phyloP scores from a whole-genome alignment of 306 rosid species.

The Inga leiocalycina region DNA sequence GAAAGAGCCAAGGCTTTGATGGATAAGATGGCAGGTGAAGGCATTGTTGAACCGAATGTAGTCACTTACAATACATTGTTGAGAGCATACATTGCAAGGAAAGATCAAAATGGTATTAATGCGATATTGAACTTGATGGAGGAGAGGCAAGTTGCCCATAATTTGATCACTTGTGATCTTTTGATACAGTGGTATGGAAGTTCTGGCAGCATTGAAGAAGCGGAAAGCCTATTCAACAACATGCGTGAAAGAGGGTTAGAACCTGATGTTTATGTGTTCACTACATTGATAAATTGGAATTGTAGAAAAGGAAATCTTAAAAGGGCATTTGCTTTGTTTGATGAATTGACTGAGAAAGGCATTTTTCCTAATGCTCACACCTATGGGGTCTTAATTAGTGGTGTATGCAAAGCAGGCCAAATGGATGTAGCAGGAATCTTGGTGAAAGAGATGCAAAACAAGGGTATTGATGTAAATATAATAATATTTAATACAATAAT shows the following conservation, averaged over 20 bases:
- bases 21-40: constrained; percentile 51
- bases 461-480: constrained; percentile 54
- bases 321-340: constrained; percentile 69
- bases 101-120: constrained; percentile 48
- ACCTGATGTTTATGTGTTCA: constrained; percentile 66
- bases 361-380: constrained; percentile 61
- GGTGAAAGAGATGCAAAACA: constrained; percentile 67
- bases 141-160: constrained; percentile 48
- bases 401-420: constrained; percentile 72
- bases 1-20: constrained; percentile 60
- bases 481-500: constrained; percentile 68
- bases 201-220: constrained; percentile 51
- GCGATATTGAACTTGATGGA: constrained; percentile 64
- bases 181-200: constrained; percentile 64
- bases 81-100: constrained; percentile 53
- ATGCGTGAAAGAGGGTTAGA: constrained; percentile 53
- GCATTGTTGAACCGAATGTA: constrained; percentile 55
- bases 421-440: constrained; percentile 72
- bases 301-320: constrained; percentile 63
- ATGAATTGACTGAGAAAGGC: constrained; percentile 60
- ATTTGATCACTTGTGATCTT: constrained; percentile 53
- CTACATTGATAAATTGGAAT: constrained; percentile 70
- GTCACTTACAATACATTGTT: constrained; percentile 66
- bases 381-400: constrained; percentile 67
- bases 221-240: constrained; percentile 61